Conservation (phyloP, 2,329 filamentous ascomycete genomes). For the Botrytis porri region DNA sequence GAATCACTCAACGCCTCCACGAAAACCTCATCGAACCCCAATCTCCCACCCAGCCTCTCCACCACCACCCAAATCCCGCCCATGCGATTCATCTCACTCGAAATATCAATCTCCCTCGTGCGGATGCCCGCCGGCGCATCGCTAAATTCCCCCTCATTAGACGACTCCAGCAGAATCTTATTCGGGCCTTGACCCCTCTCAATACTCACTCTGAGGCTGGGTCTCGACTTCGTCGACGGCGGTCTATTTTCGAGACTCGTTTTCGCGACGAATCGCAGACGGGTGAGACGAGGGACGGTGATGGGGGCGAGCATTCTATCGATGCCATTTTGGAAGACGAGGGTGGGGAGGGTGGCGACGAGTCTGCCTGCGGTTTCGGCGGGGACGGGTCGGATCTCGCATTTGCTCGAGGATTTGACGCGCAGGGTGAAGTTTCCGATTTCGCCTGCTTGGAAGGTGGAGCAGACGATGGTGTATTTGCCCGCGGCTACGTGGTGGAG, state of each 20-base stretch:
- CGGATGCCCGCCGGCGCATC: slow-evolving; percentile 65
- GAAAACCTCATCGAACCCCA: slow-evolving; percentile 48
- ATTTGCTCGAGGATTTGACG: slow-evolving; percentile 61
- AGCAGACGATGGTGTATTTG: slow-evolving; percentile 83
- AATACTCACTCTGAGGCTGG: slow-evolving; percentile 66
- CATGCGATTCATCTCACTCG: slow-evolving; percentile 54
- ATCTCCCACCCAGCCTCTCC: slow-evolving; percentile 64
- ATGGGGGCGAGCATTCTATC: slow-evolving; percentile 47
- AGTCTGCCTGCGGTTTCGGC: slow-evolving; percentile 74
- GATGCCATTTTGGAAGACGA: slow-evolving; percentile 48
- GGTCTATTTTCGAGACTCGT: slow-evolving; percentile 31
- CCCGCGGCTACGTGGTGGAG: slow-evolving; percentile 61
- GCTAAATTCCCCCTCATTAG: slow-evolving; percentile 70
- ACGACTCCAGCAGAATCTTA: slow-evolving; percentile 61
- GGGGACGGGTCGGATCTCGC: slow-evolving; percentile 59
- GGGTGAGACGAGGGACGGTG: slow-evolving; percentile 29
- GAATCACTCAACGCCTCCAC: slow-evolving; percentile 48
- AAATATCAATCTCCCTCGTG: slow-evolving; percentile 71
- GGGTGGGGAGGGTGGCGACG: slow-evolving; percentile 54
- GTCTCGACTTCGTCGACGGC: slow-evolving; percentile 30
- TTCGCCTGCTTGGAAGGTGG: slow-evolving; percentile 82
- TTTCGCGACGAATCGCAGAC: slow-evolving; percentile 27
- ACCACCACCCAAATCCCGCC: slow-evolving; percentile 76
- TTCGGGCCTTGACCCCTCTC: slow-evolving; percentile 71
- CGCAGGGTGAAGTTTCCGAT: slow-evolving; percentile 70